Evolutionary conservation across 192 early-diverging fungal genomes (phyloP), one percentile per base, ranked within the genome.

Genomic region (Coemansia reversa): DNA sequence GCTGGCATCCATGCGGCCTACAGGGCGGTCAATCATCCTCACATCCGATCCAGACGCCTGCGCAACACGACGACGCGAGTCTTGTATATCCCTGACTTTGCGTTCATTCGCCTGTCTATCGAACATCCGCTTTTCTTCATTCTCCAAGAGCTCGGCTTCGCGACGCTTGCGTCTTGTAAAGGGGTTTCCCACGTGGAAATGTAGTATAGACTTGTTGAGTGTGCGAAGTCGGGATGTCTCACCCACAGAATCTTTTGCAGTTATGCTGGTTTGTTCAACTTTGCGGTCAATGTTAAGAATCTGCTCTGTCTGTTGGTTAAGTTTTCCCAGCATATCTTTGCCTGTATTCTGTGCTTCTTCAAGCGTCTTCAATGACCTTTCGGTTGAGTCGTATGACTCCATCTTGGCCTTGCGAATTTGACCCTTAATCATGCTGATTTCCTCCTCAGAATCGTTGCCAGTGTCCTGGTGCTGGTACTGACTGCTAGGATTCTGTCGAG

Each of bases 141-240:
- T 73, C 45, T 81, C 70, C 42, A 83, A 82, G 12, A 88, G 48
- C 67, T 89, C 89, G 3, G 55, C 63, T 32, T 83, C 82, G 54
- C 86, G 84, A 49, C 84, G 83, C 75, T 85, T 84, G 51, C 78
- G 84, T 30, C 79, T 84, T 28, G 55, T 87, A 73, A 92, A 89
- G 50, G 90, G 90, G 50, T 89, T 90, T 56, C 83, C 82, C 47
- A 90, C 64, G 29, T 86, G 85, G 12, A 87, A 75, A 11, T 86
- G 84, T 74, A 92, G 90, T 53, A 92, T 92, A 20, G 90, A 92
- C 58, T 85, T 83, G 69, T 89, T 92, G 18, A 91, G 75, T 53
- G 73, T 75, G 27, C 73, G 78, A 51, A 81, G 73, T 51, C 65
- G 70, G 51, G 65, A 58, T 22, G 78, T 67, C 25, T 71, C 45